These are phyloP conservation scores for Magnaporthiopsis rhizophila DNA, from an alignment of 2,329 filamentous ascomycete genomes.

Conservation along the genomic window DNA sequence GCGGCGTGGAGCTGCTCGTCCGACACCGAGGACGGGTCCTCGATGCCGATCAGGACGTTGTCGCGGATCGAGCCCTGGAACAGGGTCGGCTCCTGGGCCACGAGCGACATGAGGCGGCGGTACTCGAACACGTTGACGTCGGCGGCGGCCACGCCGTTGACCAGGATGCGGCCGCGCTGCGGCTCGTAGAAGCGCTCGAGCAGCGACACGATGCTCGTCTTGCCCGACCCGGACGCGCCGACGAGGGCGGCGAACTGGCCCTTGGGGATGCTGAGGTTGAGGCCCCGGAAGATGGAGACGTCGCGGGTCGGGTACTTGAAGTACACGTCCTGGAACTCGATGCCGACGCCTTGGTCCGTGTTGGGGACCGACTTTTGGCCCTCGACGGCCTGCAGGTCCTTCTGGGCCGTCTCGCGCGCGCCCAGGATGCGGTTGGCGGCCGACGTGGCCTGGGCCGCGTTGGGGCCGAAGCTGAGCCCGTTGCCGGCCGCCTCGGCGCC, in stretches of 20 bases:
- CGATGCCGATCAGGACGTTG: slow-evolving; percentile 59
- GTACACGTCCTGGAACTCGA: slow-evolving; percentile 48
- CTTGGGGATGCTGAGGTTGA: slow-evolving; percentile 57
- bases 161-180: slow-evolving; percentile 53
- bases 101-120: slow-evolving; percentile 57
- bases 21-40: slow-evolving; percentile 36
- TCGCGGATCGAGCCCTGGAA: slow-evolving; percentile 63
- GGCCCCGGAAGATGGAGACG: slow-evolving; percentile 47
- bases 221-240: slow-evolving; percentile 62
- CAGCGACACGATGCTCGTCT: slow-evolving; percentile 58
- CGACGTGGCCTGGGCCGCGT: slow-evolving; percentile 50
- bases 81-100: slow-evolving; percentile 66
- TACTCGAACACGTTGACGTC: slow-evolving; percentile 53
- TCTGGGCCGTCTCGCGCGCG: slow-evolving; percentile 35
- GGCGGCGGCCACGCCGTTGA: slow-evolving; percentile 53
- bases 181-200: slow-evolving; percentile 66
- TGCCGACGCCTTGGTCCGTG: slow-evolving; percentile 40
- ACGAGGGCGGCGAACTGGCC: slow-evolving; percentile 66
- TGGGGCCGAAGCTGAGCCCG: slow-evolving; percentile 59
- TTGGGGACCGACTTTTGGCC: slow-evolving; percentile 31
- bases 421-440: slow-evolving; percentile 53
- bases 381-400: slow-evolving; percentile 21
- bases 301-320: slow-evolving; percentile 55
- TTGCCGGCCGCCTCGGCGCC: slow-evolving; percentile 60
- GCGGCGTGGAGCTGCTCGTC: slow-evolving; percentile 44